Evolutionary conservation across 1,139 yeast species (phyloP), one percentile per base, ranked within the genome.

Genomic region (Kluyveromyces sp.): DNA sequence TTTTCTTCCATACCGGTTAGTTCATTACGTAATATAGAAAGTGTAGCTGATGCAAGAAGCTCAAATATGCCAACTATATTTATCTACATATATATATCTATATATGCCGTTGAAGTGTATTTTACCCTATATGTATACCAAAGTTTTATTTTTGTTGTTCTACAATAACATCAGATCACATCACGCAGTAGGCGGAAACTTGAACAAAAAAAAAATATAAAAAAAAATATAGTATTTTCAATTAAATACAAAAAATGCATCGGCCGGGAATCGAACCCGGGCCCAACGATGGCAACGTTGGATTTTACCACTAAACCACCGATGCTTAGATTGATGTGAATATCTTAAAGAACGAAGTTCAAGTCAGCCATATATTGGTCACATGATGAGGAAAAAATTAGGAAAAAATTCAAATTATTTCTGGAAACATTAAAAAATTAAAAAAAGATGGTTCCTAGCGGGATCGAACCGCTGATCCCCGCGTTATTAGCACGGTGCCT

Each of bases 391-490:
- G n/a, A 15, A 15, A 15, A 15, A 15, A 15, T 15, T 15, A 15
- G 21, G 21, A 15, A 15, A 15, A 15, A 15, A 15, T 15, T 15
- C 21, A 15, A 15, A 15, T 15, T 2, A 15, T 15, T 15, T 15
- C 21, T 15, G 21, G 32, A 8, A 6, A 30, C 32, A 30, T 30
- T 8, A 30, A 6, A 30, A 30, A 1, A 30, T 30, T 1, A 15
- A 15, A 15, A 50, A 48, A 45, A 41, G 43, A 47, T 55, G 58
- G 56, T 55, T 54, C 52, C 58, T 55, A 55, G 56, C 58, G 57
- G 58, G 58, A 55, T 55, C 58, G 58, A 55, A 54, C 58, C 56
- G 58, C 56, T 54, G 58, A 54, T 54, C 58, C 58, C 58, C 56
- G 58, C 57, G 57, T 54, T 54, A 54, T 54, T 54, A 54, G 57